These are phyloP conservation scores for Durotheca rogersii DNA, from an alignment of 495 filamentous ascomycete genomes.

Conservation along the genomic window DNA sequence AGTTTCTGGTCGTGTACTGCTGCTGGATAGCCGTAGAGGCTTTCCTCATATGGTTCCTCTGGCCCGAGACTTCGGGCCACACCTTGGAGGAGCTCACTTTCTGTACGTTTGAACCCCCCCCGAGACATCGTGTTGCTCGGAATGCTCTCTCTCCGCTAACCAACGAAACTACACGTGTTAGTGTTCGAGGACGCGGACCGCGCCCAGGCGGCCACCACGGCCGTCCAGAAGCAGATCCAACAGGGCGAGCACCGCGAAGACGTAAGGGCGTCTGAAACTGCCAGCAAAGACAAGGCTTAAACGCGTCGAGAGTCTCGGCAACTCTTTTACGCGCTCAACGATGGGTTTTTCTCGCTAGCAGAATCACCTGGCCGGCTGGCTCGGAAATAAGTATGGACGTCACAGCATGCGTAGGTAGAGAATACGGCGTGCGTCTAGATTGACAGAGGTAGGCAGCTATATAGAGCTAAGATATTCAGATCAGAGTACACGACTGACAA, in stretches of 20 bases:
- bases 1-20: slow-evolving; percentile 63
- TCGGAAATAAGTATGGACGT: too few relatives aligned
- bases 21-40: slow-evolving; percentile 57
- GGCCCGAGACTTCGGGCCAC: slow-evolving; percentile 58
- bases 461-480: too few relatives aligned
- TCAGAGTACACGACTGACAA: too few relatives aligned
- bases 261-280: slow-evolving; percentile 15
- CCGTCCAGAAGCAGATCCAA: slow-evolving; percentile 51
- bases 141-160: slow-evolving; percentile 7
- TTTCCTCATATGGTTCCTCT: slow-evolving; percentile 57
- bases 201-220: slow-evolving; percentile 47
- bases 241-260: slow-evolving; percentile 19
- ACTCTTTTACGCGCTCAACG: too few relatives aligned
- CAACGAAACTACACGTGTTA: slow-evolving; percentile 34
- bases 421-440: too few relatives aligned
- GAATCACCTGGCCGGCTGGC: too few relatives aligned
- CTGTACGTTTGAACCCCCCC: slow-evolving; percentile 48
- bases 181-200: slow-evolving; percentile 57
- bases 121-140: too few relatives aligned
- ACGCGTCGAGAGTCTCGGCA: too few relatives aligned
- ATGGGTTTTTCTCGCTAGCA: too few relatives aligned
- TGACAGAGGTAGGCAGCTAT: too few relatives aligned
- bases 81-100: slow-evolving; percentile 64
- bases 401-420: too few relatives aligned
- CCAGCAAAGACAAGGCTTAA: slow-evolving; percentile 26